Conservation (phyloP, 1,284 basidiomycete species). For the Ustilago shanxiensis region DNA sequence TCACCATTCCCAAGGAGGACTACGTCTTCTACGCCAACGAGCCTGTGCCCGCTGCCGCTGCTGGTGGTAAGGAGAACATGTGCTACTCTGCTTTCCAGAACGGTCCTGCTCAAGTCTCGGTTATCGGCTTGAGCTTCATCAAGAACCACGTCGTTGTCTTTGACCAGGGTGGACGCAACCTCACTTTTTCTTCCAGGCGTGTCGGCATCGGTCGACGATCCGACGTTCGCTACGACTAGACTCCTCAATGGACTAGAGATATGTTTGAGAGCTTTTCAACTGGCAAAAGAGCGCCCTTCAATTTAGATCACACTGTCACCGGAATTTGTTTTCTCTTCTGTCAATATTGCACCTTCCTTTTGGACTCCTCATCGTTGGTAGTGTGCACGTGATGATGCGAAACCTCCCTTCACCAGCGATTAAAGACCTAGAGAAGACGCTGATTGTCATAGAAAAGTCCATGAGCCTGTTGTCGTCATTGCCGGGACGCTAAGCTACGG, state of each 20-base stretch:
- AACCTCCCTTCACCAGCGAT: not conserved
- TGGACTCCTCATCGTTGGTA: not conserved
- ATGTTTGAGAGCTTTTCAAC: not conserved
- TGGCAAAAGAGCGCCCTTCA: not conserved
- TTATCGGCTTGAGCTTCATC: slow-evolving; percentile 59
- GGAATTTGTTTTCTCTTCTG: slow-evolving; percentile 4
- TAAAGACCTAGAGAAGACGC: not conserved
- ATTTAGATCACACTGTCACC: slow-evolving; percentile 8
- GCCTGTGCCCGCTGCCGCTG: slow-evolving; percentile 38
- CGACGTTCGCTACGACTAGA: slow-evolving; percentile 45
- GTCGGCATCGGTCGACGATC: slow-evolving; percentile 46
- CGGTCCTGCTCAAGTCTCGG: slow-evolving; percentile 46
- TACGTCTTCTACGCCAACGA: slow-evolving; percentile 58
- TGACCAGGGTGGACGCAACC: slow-evolving; percentile 48
- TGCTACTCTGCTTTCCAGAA: slow-evolving; percentile 59
- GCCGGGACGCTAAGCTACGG: not conserved
- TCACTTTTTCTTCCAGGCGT: slow-evolving; percentile 34
- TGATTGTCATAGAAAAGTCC: not conserved
- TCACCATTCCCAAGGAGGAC: slow-evolving; percentile 54
- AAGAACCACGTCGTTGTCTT: slow-evolving; percentile 59
- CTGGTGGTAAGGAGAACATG: slow-evolving; percentile 43
- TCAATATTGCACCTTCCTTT: slow-evolving; percentile 2
- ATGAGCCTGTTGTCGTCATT: not conserved
- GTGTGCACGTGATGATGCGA: not conserved
- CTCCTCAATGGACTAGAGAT: not conserved